phyloP scores from a whole-genome alignment of 495 filamentous ascomycete species.

The Penicillium ucsense region DNA sequence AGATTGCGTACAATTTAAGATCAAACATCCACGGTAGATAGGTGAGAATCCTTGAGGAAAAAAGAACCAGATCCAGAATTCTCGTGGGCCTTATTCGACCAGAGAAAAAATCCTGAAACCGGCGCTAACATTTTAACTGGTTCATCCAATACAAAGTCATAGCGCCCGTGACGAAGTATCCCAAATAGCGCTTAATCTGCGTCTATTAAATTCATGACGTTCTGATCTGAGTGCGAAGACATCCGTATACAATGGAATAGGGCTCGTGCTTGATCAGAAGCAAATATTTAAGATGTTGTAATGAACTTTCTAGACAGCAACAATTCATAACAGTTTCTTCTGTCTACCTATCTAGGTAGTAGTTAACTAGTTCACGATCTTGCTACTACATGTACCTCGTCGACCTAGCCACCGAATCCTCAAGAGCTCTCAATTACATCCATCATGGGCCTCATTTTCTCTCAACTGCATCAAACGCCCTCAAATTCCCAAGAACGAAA shows the following conservation, averaged over 20 bases:
- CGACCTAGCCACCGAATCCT: too few species aligned
- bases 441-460: not conserved
- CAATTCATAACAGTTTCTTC: not conserved
- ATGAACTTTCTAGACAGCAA: too few species aligned
- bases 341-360: not conserved
- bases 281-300: too few species aligned
- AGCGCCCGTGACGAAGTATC: not conserved
- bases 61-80: not conserved
- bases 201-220: not conserved
- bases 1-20: too few species aligned
- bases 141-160: not conserved
- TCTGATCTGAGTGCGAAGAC: too few species aligned
- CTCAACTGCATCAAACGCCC: not conserved
- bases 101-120: not conserved
- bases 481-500: too few species aligned
- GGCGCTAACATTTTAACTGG: conserved; percentile 1
- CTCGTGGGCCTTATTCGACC: not conserved
- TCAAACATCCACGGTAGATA: too few species aligned
- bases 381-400: not conserved
- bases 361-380: not conserved
- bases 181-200: conserved; percentile 1
- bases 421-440: not conserved
- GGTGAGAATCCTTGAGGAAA: too few species aligned
- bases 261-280: too few species aligned
- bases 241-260: too few species aligned